phyloP scores from a whole-genome alignment of 2,329 filamentous ascomycete genomes.

The Aspergillus bombycis region DNA sequence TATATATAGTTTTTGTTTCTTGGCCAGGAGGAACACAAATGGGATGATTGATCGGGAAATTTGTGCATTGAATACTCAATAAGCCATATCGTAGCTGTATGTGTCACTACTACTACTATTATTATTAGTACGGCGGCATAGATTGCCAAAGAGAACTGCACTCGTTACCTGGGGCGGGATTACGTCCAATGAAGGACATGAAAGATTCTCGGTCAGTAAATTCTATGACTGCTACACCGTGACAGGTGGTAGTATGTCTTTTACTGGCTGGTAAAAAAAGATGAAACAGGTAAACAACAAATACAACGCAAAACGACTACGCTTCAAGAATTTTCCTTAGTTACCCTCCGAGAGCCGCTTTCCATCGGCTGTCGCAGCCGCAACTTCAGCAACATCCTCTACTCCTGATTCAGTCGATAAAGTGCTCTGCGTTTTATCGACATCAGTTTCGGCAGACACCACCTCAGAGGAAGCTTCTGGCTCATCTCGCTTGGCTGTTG shows the following conservation, averaged over 20 bases:
- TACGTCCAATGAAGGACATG: slow-evolving; percentile 1
- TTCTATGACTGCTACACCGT: slow-evolving; percentile 9
- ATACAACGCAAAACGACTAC: background rate
- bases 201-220: slow-evolving; percentile 1
- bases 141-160: slow-evolving; percentile 3
- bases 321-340: background rate
- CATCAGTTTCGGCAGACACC: slow-evolving; percentile 2
- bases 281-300: background rate
- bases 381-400: slow-evolving; percentile 27
- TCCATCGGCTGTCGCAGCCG: slow-evolving; percentile 29
- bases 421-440: slow-evolving; percentile 1
- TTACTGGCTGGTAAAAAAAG: slow-evolving; percentile 3
- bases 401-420: slow-evolving; percentile 19
- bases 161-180: background rate
- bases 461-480: slow-evolving; percentile 9
- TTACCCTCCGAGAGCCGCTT: slow-evolving; percentile 31
- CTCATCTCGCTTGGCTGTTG: slow-evolving; percentile 1
- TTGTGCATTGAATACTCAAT: background rate
- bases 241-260: background rate
- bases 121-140: background rate
- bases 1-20: background rate
- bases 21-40: background rate
- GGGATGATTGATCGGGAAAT: background rate
- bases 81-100: background rate
- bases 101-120: background rate